Base-by-base conservation (phyloP, 1,284 basidiomycete genomes). In the Uromyces viciae-fabae region DNA sequence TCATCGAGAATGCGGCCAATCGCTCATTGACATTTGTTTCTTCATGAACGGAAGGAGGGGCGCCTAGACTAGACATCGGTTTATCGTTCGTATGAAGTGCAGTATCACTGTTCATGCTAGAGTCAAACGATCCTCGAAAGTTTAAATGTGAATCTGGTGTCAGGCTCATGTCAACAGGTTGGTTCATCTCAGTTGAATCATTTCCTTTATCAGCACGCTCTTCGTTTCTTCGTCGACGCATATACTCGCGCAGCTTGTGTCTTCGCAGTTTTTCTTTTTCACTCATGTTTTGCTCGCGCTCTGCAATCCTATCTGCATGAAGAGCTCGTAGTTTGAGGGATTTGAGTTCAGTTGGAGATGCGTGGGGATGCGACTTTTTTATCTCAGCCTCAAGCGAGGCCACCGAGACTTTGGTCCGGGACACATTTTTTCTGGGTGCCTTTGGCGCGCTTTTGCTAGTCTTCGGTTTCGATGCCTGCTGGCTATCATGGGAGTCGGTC, bases 1-100 rank as follows among this genome's bases (percentile, higher is more conserved):
- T 78, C 60, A 78, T 78, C 42, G 75, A 78, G 54, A 69, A 78
- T 9, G 75, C 75, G 2, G 75, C 75, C 46, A 68, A 66, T n/a
- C 62, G 62, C 68, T 78, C 75, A 19, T 46, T 64, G 25, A 64
- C 64, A 28, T 71, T 71, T 36, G 69, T 54, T 19, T 54, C 75
- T 31, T 64, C 56, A 17, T 28, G 46, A 19, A 40, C 36, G 17
- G 43, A 25, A 38, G 49, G 49, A 22, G 19, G 25, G 17, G 9
- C 54, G 22, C 5, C 7, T 36, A 73, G n/a, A 31, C 28, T 28
- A 33, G 71, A 42, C 17, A 42, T 56, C 25, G 71, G 31, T 1
- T 52, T 36, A 36, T 56, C 49, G 28, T 73, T 25, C 38, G 49
- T 19, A n/a, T 73, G 49, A 33, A 40, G n/a, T 22, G 14, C 31